These are phyloP conservation scores for Cucurbita pepo DNA, from an alignment of 306 rosid genomes.

Conservation along the genomic window DNA sequence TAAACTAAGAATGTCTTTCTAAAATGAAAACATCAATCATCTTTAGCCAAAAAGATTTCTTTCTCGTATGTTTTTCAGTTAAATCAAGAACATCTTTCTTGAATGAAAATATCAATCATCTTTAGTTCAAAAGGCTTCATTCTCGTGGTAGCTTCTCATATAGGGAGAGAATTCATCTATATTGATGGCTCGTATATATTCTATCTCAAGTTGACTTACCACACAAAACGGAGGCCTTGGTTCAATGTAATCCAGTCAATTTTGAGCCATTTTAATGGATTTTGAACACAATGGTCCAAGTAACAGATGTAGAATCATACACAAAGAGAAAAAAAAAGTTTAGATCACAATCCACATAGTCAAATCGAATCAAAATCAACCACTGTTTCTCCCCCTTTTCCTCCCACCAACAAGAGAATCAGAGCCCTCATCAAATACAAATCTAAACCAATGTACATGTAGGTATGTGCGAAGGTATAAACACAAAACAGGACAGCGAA, in stretches of 20 bases:
- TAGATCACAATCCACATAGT: not conserved
- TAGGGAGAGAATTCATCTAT: not conserved
- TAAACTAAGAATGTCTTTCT: no score
- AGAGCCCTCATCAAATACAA: constrained; percentile 4
- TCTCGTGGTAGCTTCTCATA: not conserved
- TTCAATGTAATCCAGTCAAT: not conserved
- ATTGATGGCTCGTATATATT: not conserved
- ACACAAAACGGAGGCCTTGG: not conserved
- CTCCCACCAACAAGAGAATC: not conserved
- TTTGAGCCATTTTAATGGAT: not conserved
- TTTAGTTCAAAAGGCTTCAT: not conserved
- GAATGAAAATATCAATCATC: not conserved
- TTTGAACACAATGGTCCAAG: not conserved
- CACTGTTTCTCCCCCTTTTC: not conserved
- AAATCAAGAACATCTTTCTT: no score
- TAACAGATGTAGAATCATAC: not conserved
- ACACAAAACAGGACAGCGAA: not conserved
- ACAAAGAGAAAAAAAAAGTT: not conserved
- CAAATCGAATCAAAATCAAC: not conserved
- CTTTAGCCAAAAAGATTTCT: not conserved
- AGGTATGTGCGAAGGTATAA: not conserved
- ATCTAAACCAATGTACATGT: constrained; percentile 8
- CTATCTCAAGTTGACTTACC: not conserved
- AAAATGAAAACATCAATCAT: not conserved
- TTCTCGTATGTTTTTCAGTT: not conserved